Evolutionary conservation across 441 rosid genomes (phyloP), one percentile per base, ranked within the genome.

Genomic region (Euphorbia corollata): DNA sequence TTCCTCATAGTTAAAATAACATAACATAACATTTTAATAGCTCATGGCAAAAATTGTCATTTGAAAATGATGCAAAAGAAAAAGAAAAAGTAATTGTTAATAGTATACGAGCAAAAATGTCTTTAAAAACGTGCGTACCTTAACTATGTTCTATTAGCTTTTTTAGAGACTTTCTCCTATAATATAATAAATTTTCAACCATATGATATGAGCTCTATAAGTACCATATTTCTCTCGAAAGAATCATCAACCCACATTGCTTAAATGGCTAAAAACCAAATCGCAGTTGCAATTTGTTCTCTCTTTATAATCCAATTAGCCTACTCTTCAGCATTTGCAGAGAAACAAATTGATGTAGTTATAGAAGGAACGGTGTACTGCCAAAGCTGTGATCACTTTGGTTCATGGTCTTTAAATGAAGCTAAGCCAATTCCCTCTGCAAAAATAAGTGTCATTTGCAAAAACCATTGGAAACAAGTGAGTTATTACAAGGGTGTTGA

Each of bases 291-390:
- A 71, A 41, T 82, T 61, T 75, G 75, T 30, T 53, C 78, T 27
- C 69, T 82, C 69, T 63, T 80, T 65, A 70, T 86, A 22, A 70
- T 85, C 66, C 71, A 75, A 62, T 41, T 83, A 12, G 62, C 63
- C 56, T 74, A 76, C 56, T 73, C 77, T 41, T 30, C 77, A 57
- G 65, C 75, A 15, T 30, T 30, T 7, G 53, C 23, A 48, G 84
- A 59, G 39, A 82, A 78, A 77, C 72, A 72, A 60, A 77, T 69
- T 38, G 85, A 82, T 23, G 88, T 84, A 8, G 86, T 81, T 27
- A 85, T 92, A 16, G 97, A 88, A 79, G 98, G 97, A 47, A 80
- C 81, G 77, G 94, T 92, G 38, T 92, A 90, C 61, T 90, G 96
- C 78, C 98, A 92, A 71, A 74, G 87, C 74, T 90, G 97, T 68